A percentile compares a stretch with the other conserved stretches of the same genome.
phyloP scores from a whole-genome alignment of 2,329 filamentous ascomycete species.

The Penicillium sp. region DNA sequence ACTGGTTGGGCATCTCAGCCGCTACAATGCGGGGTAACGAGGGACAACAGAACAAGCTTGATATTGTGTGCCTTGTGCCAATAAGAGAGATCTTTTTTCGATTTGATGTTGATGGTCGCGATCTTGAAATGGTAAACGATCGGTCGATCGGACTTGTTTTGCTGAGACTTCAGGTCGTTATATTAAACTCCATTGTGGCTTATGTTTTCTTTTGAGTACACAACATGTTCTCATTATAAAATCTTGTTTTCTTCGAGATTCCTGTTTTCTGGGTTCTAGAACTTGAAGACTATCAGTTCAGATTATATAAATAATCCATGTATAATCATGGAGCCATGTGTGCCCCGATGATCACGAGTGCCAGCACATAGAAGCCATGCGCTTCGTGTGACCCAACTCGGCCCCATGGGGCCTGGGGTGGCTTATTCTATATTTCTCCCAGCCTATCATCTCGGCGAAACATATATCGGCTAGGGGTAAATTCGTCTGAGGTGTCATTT shows the following conservation, averaged over 20 bases:
- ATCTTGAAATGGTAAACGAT: background rate
- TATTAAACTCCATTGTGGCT: too few relatives aligned
- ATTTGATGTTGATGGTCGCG: background rate
- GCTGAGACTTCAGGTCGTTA: background rate
- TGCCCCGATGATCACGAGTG: background rate
- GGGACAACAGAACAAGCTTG: background rate
- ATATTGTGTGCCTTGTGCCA: background rate
- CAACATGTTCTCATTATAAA: background rate
- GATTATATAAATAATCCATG: background rate
- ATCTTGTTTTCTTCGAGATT: background rate
- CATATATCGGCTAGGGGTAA: background rate
- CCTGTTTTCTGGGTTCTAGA: background rate
- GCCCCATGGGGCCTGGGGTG: background rate
- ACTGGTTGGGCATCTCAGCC: slow-evolving; percentile 9
- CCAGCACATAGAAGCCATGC: slow-evolving; percentile 4
- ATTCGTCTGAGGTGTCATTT: background rate
- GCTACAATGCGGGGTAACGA: slow-evolving; percentile 8
- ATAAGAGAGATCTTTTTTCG: background rate
- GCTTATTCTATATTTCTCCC: background rate
- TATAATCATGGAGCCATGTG: background rate
- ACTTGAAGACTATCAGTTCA: background rate
- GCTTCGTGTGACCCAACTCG: background rate
- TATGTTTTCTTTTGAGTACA: too few relatives aligned
- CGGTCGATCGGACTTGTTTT: background rate
- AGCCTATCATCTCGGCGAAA: background rate